These are phyloP conservation scores for Ormosia semicastrata DNA, from an alignment of 306 rosid species.

Conservation along the genomic window DNA sequence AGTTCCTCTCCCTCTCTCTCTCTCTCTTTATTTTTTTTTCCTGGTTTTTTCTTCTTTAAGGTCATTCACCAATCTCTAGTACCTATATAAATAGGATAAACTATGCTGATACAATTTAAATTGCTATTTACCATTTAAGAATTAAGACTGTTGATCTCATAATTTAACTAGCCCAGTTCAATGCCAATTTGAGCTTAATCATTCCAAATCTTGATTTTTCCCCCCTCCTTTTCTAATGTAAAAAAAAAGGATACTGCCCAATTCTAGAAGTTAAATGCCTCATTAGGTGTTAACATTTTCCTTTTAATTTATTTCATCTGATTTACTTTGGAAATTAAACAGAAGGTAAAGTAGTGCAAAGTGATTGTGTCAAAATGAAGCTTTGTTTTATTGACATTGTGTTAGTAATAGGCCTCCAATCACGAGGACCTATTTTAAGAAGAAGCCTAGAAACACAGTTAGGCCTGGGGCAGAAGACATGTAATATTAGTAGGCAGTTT, in stretches of 20 bases:
- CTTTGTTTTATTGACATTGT: not conserved
- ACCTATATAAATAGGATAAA: not conserved
- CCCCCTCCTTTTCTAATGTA: not conserved
- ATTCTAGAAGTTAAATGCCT: not conserved
- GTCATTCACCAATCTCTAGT: not conserved
- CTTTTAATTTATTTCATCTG: not conserved
- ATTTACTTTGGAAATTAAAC: not conserved
- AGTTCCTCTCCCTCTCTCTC: not conserved
- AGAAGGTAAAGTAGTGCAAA: slow-evolving; percentile 1
- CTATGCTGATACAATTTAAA: not conserved
- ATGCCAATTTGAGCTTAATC: not conserved
- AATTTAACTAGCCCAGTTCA: not conserved
- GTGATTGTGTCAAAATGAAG: slow-evolving; percentile 12
- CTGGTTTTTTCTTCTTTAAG: slow-evolving; percentile 2
- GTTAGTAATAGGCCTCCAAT: too few species aligned
- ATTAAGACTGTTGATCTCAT: not conserved
- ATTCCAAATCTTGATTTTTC: not conserved
- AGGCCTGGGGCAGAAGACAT: too few species aligned
- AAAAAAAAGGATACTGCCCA: not conserved
- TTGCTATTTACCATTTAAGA: not conserved
- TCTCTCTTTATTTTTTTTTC: not conserved
- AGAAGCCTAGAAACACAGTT: too few species aligned
- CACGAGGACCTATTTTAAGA: too few species aligned
- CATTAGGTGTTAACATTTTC: not conserved
- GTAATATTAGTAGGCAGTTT: too few species aligned